Evolutionary conservation across 164 flowering plant genomes (phyloP).

Genomic region (Hamamelis virginiana): DNA sequence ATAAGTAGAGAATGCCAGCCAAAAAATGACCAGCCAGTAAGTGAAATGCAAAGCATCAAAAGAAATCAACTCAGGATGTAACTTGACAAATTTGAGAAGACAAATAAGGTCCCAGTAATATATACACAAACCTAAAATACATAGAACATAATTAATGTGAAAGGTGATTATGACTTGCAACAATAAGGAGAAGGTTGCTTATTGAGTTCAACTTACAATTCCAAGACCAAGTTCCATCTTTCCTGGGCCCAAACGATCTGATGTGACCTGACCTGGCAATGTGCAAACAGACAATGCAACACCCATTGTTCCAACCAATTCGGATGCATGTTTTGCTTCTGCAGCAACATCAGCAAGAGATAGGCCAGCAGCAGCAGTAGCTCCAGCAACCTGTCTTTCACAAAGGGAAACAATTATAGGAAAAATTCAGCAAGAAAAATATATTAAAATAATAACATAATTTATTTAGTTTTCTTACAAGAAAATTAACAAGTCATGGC

Average conservation of each 20-base stretch:
- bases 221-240: conserved; percentile 99
- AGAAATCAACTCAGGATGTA: neutral
- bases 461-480: too few relatives aligned
- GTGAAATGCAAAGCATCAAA: neutral
- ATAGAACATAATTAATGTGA: neutral
- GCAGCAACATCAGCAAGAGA: conserved; percentile 79
- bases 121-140: neutral
- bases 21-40: too few relatives aligned
- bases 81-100: neutral
- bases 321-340: conserved; percentile 89
- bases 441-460: too few relatives aligned
- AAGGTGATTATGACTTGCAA: neutral
- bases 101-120: neutral
- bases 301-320: conserved; percentile 94
- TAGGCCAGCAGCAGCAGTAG: conserved; percentile 88
- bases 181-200: neutral
- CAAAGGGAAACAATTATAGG: neutral
- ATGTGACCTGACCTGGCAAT: conserved; percentile 76
- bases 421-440: neutral
- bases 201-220: conserved; percentile 56
- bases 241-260: conserved; percentile 87
- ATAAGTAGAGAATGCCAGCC: neutral
- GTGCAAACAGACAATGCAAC: conserved; percentile 94
- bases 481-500: too few relatives aligned
- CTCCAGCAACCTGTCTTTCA: conserved; percentile 74